Conservation (phyloP, 2,329 filamentous ascomycete genomes). For the Scytalidium sp. region DNA sequence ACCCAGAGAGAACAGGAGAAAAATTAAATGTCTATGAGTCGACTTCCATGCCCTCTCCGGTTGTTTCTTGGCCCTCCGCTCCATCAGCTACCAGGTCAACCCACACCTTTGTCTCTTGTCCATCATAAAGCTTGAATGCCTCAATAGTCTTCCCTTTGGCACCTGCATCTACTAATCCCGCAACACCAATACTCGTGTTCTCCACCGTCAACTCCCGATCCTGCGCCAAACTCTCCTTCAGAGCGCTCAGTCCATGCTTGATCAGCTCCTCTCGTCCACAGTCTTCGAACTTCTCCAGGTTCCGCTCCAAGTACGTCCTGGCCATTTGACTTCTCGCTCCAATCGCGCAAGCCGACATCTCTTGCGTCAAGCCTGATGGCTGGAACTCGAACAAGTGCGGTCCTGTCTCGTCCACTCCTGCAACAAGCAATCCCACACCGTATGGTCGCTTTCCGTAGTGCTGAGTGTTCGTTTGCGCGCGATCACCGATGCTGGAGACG, state of each 20-base stretch:
- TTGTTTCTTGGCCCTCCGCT: constrained; percentile 42
- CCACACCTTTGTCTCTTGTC: constrained; percentile 80
- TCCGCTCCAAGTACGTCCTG: constrained; percentile 90
- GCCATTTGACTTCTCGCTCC: constrained; percentile 97
- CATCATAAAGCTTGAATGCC: constrained; percentile 88
- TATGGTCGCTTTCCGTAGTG: constrained; percentile 96
- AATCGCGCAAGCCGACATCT: constrained; percentile 96
- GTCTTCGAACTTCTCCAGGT: constrained; percentile 78
- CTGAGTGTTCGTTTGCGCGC: constrained; percentile 97
- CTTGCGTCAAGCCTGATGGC: constrained; percentile 90
- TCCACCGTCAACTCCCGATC: constrained; percentile 97
- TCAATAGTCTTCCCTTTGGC: constrained; percentile 55
- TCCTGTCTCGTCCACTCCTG: constrained; percentile 89
- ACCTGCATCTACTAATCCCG: constrained; percentile 56
- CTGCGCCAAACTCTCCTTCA: constrained; percentile 95
- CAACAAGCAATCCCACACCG: constrained; percentile 88
- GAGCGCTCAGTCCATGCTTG: constrained; percentile 81
- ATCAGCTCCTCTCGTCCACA: constrained; percentile 82
- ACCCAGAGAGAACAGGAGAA: background rate
- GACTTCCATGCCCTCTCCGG: constrained; percentile 45
- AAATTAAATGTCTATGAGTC: constrained; percentile 28
- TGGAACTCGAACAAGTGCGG: constrained; percentile 99
- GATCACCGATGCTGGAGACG: constrained; percentile 88
- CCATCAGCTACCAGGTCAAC: constrained; percentile 70
- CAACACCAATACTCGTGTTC: constrained; percentile 89